phyloP scores from a whole-genome alignment of 106 monocot genomes.

The Acorus calamus region DNA sequence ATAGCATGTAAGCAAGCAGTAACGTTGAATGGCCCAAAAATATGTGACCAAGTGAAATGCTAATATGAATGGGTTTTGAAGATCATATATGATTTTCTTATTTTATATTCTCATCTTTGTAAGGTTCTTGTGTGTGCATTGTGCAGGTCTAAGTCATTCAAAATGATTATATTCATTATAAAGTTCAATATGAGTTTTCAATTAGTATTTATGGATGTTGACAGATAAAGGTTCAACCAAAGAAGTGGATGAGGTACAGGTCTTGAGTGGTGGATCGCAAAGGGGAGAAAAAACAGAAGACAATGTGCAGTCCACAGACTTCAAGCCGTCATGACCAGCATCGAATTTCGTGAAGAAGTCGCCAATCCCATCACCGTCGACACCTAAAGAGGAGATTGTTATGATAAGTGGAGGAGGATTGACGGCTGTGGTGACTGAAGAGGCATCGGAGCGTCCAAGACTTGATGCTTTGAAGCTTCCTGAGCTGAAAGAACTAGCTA shows the following conservation, averaged over 20 bases:
- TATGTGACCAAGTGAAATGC: too few species aligned
- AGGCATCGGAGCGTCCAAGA: conserved; percentile 10
- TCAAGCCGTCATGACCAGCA: conserved; percentile 20
- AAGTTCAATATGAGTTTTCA: too few species aligned
- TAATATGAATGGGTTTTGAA: too few species aligned
- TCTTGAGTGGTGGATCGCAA: too few species aligned
- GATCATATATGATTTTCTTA: too few species aligned
- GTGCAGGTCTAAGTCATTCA: too few species aligned
- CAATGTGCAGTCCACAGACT: not conserved
- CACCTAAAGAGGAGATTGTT: not conserved
- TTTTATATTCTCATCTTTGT: too few species aligned
- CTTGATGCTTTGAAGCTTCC: conserved; percentile 45
- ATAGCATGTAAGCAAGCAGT: too few species aligned
- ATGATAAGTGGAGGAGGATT: not conserved
- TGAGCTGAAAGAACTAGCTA: conserved; percentile 62
- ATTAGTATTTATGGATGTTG: too few species aligned
- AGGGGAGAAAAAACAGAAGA: not conserved
- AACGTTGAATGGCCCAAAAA: too few species aligned
- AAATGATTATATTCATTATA: too few species aligned
- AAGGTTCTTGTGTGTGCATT: too few species aligned
- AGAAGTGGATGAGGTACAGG: not conserved
- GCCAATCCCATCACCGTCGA: conserved; percentile 24
- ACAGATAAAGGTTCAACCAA: not conserved
- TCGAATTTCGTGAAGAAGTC: conserved; percentile 58
- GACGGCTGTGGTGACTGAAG: not conserved